Percentiles rank a stretch among this genome's conserved stretches.
phyloP scores from a whole-genome alignment of 371 early-diverging fungal species.

The Funneliformis caledonium region DNA sequence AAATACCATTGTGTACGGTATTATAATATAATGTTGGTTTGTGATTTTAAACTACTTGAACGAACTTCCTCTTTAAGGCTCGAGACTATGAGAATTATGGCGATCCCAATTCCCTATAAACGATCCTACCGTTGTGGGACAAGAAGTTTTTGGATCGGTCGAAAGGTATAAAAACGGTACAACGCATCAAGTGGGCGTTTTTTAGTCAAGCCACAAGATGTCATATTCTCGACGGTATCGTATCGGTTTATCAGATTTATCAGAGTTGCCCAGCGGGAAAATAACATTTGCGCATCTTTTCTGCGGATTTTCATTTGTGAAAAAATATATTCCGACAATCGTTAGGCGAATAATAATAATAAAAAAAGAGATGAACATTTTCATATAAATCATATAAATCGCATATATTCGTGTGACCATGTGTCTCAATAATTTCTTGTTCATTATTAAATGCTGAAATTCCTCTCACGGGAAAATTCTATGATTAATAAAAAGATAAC shows the following conservation, averaged over 20 bases:
- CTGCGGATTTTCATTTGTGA: background rate
- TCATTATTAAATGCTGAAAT: too few relatives aligned
- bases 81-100: background rate
- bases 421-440: background rate
- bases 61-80: background rate
- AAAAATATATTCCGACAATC: background rate
- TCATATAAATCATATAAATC: background rate
- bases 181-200: too few relatives aligned
- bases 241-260: too few relatives aligned
- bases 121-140: too few relatives aligned
- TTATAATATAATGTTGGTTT: background rate
- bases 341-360: background rate
- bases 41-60: background rate
- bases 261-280: too few relatives aligned
- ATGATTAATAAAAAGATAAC: too few relatives aligned
- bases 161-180: too few relatives aligned
- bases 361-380: background rate
- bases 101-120: too few relatives aligned
- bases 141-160: too few relatives aligned
- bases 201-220: too few relatives aligned
- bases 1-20: background rate
- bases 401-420: background rate
- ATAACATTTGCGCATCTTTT: background rate
- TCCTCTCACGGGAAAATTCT: too few relatives aligned
- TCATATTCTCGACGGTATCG: too few relatives aligned